These are phyloP conservation scores for Eimeria necatrix DNA, from an alignment of 169 alveolate genomes.

Conservation along the genomic window DNA sequence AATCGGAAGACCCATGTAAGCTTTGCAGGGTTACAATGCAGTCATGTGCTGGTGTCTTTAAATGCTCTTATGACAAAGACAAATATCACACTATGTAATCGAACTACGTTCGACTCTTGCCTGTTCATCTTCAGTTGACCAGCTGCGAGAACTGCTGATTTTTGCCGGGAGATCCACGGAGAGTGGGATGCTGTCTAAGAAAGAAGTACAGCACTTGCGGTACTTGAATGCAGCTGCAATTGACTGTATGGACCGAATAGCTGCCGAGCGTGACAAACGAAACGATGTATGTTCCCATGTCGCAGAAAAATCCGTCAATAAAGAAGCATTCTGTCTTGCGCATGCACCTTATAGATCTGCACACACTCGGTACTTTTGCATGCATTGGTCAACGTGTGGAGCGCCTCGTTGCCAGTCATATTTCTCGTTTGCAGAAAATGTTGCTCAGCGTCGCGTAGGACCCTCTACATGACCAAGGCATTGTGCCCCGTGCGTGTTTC, in stretches of 20 bases:
- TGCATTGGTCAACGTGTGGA: background rate
- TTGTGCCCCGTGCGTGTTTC: background rate
- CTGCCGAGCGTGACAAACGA: conserved; percentile 48
- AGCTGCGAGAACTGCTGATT: conserved; percentile 45
- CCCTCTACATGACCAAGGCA: too few species aligned
- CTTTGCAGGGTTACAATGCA: background rate
- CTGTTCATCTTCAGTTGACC: conserved; percentile 24
- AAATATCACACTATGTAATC: too few species aligned
- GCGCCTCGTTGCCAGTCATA: too few species aligned
- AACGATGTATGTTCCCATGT: conserved; percentile 13
- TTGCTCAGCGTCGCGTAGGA: too few species aligned
- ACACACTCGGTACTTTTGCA: background rate
- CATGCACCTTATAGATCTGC: background rate
- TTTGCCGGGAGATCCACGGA: conserved; percentile 36
- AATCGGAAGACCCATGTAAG: conserved; percentile 54
- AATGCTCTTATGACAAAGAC: too few species aligned
- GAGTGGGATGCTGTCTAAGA: conserved; percentile 52
- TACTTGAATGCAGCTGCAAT: conserved; percentile 63
- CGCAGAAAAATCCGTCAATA: too few species aligned
- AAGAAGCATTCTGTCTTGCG: too few species aligned
- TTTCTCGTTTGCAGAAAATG: too few species aligned
- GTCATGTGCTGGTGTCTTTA: too few species aligned
- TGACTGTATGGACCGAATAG: conserved; percentile 67
- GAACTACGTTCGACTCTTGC: background rate
- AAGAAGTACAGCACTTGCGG: conserved; percentile 54